These are phyloP conservation scores for Fraxinus sp. DNA, from an alignment of 305 asterid species.

Conservation along the genomic window DNA sequence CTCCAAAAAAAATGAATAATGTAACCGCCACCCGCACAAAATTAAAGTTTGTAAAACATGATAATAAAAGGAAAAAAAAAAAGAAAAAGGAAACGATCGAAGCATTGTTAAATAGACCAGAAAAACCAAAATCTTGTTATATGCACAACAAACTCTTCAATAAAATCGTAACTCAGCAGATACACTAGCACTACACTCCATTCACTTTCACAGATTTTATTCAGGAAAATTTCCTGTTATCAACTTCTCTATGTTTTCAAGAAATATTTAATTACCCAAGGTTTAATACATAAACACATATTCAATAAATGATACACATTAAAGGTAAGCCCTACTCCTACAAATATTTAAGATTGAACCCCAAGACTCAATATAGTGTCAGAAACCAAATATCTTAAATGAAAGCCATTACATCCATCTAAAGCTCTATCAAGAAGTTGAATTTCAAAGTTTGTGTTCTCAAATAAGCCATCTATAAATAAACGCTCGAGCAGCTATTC, in stretches of 20 bases:
- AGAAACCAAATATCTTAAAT: background rate
- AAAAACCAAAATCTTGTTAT: background rate
- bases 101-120: background rate
- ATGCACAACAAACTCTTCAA: background rate
- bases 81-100: background rate
- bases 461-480: background rate
- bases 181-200: background rate
- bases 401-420: background rate
- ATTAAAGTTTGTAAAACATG: slow-evolving; percentile 1
- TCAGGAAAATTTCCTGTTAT: background rate
- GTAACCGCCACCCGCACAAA: slow-evolving; percentile 5
- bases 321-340: background rate
- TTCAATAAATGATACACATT: background rate
- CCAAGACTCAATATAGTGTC: background rate
- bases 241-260: background rate
- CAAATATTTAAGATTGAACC: background rate
- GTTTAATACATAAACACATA: background rate
- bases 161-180: background rate
- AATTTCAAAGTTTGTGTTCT: background rate
- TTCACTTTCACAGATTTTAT: background rate
- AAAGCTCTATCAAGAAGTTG: background rate
- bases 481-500: background rate
- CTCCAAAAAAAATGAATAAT: slow-evolving; percentile 6
- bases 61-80: background rate
- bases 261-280: background rate